phyloP scores from a whole-genome alignment of 2,329 filamentous ascomycete genomes.

The Boeremia exigua region DNA sequence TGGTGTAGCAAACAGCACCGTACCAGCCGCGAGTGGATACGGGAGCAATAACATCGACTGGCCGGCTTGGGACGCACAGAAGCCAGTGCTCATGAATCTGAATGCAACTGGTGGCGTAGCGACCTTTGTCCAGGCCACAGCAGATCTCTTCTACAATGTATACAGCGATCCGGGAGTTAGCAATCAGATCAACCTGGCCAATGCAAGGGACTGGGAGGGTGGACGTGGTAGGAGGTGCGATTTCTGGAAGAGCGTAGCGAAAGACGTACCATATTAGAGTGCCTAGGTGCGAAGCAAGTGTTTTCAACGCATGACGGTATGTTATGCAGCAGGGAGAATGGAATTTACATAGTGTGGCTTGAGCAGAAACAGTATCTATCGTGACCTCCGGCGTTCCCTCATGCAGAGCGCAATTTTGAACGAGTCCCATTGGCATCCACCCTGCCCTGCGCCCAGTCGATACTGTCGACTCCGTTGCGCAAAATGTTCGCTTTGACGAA shows the following conservation, averaged over 20 bases:
- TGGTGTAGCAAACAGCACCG: slow-evolving; percentile 29
- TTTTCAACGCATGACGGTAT: too few relatives aligned
- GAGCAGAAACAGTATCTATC: too few relatives aligned
- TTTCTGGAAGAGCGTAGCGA: slow-evolving; percentile 38
- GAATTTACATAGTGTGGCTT: too few relatives aligned
- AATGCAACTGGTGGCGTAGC: slow-evolving; percentile 40
- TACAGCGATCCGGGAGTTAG: slow-evolving; percentile 41
- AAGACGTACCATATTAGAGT: slow-evolving; percentile 31
- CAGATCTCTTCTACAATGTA: slow-evolving; percentile 35
- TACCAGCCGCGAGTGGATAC: slow-evolving; percentile 23
- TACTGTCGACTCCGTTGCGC: not conserved
- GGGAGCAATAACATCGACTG: slow-evolving; percentile 30
- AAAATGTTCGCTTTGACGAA: not conserved
- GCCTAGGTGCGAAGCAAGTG: not conserved
- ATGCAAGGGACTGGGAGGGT: slow-evolving; percentile 41
- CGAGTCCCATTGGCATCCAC: not conserved
- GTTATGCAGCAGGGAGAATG: too few relatives aligned
- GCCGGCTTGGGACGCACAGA: slow-evolving; percentile 33
- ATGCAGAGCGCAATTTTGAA: too few relatives aligned
- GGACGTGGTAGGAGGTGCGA: slow-evolving; percentile 40
- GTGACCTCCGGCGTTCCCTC: too few relatives aligned
- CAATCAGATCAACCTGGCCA: slow-evolving; percentile 36
- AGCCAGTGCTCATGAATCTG: slow-evolving; percentile 31
- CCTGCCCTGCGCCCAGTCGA: not conserved
- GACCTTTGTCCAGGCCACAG: slow-evolving; percentile 23